Percentiles rank a stretch among this genome's conserved stretches.
phyloP scores from a whole-genome alignment of 2,329 filamentous ascomycete genomes.

The Apiospora marii region DNA sequence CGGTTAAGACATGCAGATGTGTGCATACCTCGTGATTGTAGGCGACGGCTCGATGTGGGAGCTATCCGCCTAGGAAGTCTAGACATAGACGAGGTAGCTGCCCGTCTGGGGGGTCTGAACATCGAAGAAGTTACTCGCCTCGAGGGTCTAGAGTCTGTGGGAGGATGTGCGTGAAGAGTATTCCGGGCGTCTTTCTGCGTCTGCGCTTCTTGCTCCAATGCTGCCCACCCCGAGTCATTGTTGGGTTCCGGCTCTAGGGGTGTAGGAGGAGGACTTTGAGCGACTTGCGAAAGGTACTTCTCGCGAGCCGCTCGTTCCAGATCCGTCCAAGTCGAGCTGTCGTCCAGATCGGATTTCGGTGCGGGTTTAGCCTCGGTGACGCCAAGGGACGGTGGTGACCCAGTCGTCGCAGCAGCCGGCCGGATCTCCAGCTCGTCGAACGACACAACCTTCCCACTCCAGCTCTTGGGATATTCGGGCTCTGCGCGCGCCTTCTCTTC shows the following conservation, averaged over 20 bases:
- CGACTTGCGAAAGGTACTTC: constrained; percentile 13
- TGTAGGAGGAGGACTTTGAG: not conserved
- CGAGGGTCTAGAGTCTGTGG: not conserved
- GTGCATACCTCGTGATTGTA: constrained; percentile 12
- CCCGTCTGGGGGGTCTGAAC: not conserved
- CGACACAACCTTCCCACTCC: constrained; percentile 44
- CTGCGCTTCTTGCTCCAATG: constrained; percentile 5
- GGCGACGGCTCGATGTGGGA: not conserved
- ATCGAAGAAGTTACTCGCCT: not conserved
- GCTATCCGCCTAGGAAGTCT: not conserved
- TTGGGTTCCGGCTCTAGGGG: not conserved
- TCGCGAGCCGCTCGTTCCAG: constrained; percentile 21
- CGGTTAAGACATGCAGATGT: not conserved
- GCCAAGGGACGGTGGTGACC: not conserved
- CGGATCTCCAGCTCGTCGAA: constrained; percentile 43
- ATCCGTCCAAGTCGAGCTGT: constrained; percentile 18
- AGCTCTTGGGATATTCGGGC: constrained; percentile 45
- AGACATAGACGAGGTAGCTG: not conserved
- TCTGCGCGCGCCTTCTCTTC: constrained; percentile 35
- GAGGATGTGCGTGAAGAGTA: not conserved
- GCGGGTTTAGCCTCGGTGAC: not conserved
- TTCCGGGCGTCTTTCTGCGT: not conserved
- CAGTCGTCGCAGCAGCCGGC: not conserved
- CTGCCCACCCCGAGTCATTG: not conserved
- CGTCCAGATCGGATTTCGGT: constrained; percentile 5